Conservation (phyloP, 2,329 filamentous ascomycete species). For the Aschersonia sp. region DNA sequence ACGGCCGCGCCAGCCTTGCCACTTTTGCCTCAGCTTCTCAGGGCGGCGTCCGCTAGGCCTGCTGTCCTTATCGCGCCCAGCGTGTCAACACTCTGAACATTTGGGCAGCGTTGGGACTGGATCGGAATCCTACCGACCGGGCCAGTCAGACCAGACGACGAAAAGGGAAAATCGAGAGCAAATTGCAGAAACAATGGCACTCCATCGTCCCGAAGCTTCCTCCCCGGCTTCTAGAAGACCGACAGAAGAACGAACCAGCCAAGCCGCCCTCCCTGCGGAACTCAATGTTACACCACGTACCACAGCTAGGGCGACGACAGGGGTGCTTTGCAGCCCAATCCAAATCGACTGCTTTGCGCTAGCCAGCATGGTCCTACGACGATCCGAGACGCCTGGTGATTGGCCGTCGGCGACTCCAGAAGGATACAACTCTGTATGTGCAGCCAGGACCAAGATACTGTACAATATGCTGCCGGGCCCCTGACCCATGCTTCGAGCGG, state of each 20-base stretch:
- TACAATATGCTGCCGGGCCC: not conserved
- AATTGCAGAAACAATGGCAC: not conserved
- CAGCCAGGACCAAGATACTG: conserved; percentile 1
- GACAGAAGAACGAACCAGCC: conserved; percentile 12
- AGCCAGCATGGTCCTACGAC: conserved; percentile 5
- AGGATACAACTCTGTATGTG: not conserved
- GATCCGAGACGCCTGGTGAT: conserved; percentile 4
- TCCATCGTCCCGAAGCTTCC: not conserved
- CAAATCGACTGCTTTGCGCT: not conserved
- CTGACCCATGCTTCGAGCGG: not conserved
- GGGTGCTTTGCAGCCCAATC: conserved; percentile 2
- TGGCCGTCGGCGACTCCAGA: conserved; percentile 7
- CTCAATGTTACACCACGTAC: not conserved
- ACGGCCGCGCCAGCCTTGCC: too few species aligned
- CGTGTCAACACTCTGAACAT: too few species aligned
- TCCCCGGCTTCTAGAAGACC: conserved; percentile 14
- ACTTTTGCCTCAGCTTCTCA: too few species aligned
- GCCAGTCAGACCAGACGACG: too few species aligned
- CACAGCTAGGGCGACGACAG: conserved; percentile 1
- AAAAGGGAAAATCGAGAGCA: not conserved
- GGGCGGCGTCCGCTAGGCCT: too few species aligned
- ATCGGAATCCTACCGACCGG: too few species aligned
- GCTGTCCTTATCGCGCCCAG: too few species aligned
- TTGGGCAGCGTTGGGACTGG: too few species aligned
- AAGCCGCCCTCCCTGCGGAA: not conserved